phyloP scores from a whole-genome alignment of 495 filamentous ascomycete genomes.

The Zalerion maritima region DNA sequence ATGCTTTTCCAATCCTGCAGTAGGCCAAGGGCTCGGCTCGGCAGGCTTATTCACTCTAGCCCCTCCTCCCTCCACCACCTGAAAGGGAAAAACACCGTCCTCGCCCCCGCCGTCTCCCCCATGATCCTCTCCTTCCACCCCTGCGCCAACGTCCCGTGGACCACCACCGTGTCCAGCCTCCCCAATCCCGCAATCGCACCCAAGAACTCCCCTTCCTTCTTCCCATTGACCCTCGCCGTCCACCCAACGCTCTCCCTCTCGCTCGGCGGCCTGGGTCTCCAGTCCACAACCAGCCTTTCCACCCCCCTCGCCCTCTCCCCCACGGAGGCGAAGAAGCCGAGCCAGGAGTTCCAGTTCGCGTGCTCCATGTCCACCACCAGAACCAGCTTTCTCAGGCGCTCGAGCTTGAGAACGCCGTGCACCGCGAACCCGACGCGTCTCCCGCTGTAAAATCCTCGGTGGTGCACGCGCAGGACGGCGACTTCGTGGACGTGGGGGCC shows the following conservation, averaged over 20 bases:
- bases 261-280: constrained; percentile 9
- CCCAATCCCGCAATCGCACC: constrained; percentile 5
- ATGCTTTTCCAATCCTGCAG: too few species aligned
- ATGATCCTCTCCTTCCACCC: constrained; percentile 9
- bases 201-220: constrained; percentile 15
- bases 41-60: too few species aligned
- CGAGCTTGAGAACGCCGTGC: constrained; percentile 10
- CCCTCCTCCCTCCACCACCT: constrained; percentile 5
- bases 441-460: constrained; percentile 6
- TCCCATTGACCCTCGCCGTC: constrained; percentile 7
- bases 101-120: neutral
- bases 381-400: constrained; percentile 13
- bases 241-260: constrained; percentile 5
- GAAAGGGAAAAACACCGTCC: neutral
- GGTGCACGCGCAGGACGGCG: constrained; percentile 9
- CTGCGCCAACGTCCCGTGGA: constrained; percentile 10
- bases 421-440: constrained; percentile 12
- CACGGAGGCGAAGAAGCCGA: constrained; percentile 10
- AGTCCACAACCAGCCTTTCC: constrained; percentile 11
- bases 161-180: constrained; percentile 6
- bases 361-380: constrained; percentile 11
- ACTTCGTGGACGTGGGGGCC: constrained; percentile 8
- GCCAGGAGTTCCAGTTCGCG: constrained; percentile 18
- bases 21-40: too few species aligned
- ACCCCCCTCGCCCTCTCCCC: constrained; percentile 4